Evolutionary conservation across 345 rosid species (phyloP), one percentile per base, ranked within the genome.

Genomic region (Cardamine resedifolia): DNA sequence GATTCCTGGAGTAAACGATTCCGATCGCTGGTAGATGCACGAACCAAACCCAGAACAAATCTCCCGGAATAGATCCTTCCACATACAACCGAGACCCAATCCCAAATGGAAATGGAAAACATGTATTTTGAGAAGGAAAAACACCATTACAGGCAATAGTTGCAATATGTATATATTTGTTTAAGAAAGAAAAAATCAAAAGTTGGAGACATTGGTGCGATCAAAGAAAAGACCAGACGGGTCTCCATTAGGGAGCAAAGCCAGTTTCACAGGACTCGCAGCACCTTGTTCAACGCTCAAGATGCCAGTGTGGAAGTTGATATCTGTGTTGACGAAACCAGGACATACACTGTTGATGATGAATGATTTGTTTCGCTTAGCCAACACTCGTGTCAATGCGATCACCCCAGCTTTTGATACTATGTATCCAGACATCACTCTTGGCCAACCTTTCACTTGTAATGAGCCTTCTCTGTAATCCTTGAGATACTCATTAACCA

Each of bases 261-360:
- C 87, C 12, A 87, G 62, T 58, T 45, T 73, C 36, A 80, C 78
- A 1, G 78, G 78, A 62, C 70, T 71, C 21, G 66, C 78, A 16
- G 84, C 86, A n/a, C 88, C 87, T 78, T 87, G 78, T 48, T 84
- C 81, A 6, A 69, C 77, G 1, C 72, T 52, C 41, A 78, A 61
- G 4, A 20, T 8, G 20, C 85, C 91, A 3, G 70, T 70, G 56
- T 76, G 72, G 63, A 38, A 64, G 62, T 34, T 87, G 4, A 75
- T 27, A 18, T 87, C 85, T 1, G 86, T 83, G 26, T 79, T 83
- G 12, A 83, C 87, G 64, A 14, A 82, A 66, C 87, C 89, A 20
- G 89, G 88, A 67, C 87, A 87, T 21, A 82, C 85, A 45, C 81
- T 20, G 45, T 82, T 85, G 81, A 81, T 73, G 70, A 66, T 24